Evolutionary conservation across 495 filamentous ascomycete genomes (phyloP).

Genomic region (Neurospora sp.): DNA sequence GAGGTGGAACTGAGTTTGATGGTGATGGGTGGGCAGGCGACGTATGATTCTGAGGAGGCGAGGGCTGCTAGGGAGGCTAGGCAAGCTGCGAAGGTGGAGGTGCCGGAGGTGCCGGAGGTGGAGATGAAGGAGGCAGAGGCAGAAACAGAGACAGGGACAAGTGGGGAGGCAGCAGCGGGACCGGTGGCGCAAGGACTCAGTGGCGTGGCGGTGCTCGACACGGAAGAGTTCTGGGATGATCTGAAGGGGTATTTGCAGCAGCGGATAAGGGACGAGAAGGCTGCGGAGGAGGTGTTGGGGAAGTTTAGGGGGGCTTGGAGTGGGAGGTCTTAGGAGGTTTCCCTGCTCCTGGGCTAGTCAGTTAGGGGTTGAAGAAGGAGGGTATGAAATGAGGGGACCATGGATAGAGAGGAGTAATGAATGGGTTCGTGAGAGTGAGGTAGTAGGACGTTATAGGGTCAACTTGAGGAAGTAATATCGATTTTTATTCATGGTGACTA

Average conservation of each 20-base stretch:
- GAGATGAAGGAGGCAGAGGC: neutral
- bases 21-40: constrained; percentile 61
- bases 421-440: neutral
- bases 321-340: constrained; percentile 4
- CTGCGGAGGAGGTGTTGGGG: constrained; percentile 51
- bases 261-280: constrained; percentile 60
- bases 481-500: neutral
- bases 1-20: constrained; percentile 71
- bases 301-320: constrained; percentile 64
- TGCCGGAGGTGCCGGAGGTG: neutral
- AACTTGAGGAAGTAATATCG: neutral
- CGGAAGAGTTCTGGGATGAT: constrained; percentile 81
- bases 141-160: constrained; percentile 12
- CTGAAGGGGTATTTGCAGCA: constrained; percentile 69
- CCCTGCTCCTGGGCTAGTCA: neutral
- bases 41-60: neutral
- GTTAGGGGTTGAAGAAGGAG: neutral
- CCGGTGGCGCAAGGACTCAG: constrained; percentile 43
- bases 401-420: neutral
- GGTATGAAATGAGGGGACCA: too few relatives aligned
- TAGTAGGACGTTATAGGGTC: neutral
- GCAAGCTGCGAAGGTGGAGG: neutral
- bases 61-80: neutral
- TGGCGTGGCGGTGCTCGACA: constrained; percentile 48
- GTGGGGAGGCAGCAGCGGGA: constrained; percentile 9